Evolutionary conservation across 2,329 filamentous ascomycete genomes (phyloP).

Genomic region (Penicillium sp.): DNA sequence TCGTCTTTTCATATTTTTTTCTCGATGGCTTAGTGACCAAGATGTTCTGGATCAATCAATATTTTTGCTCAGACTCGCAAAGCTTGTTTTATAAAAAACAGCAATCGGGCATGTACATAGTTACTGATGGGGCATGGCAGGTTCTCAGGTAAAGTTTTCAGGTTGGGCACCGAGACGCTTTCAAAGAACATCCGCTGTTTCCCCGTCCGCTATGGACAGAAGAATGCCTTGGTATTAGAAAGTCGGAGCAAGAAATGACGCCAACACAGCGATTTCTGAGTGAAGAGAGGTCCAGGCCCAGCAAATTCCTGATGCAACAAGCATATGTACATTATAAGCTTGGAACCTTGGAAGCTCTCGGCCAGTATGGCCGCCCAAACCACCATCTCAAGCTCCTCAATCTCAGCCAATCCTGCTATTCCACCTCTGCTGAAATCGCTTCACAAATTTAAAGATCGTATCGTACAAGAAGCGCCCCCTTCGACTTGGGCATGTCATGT

Average conservation of each 20-base stretch:
- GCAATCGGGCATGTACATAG: background rate
- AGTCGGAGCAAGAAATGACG: background rate
- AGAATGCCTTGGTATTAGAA: background rate
- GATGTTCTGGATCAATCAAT: no score
- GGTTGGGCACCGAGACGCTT: background rate
- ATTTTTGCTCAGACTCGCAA: no score
- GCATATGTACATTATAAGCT: conserved; percentile 3
- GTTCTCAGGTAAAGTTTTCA: background rate
- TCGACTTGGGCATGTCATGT: conserved; percentile 24
- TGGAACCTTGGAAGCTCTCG: background rate
- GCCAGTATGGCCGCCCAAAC: background rate
- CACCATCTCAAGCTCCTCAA: background rate
- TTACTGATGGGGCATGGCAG: background rate
- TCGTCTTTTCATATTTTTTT: no score
- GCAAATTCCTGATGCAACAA: background rate
- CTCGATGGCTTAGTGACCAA: no score
- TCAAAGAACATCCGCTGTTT: background rate
- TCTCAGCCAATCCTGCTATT: background rate
- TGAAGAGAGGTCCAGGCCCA: background rate
- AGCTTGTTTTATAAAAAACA: background rate
- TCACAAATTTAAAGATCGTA: conserved; percentile 22
- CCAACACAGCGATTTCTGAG: background rate
- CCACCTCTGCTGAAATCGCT: conserved; percentile 13
- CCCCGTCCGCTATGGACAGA: background rate
- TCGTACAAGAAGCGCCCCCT: conserved; percentile 31